Base-by-base conservation (phyloP, 2,329 filamentous ascomycete species). In the Orbilia javanica region DNA sequence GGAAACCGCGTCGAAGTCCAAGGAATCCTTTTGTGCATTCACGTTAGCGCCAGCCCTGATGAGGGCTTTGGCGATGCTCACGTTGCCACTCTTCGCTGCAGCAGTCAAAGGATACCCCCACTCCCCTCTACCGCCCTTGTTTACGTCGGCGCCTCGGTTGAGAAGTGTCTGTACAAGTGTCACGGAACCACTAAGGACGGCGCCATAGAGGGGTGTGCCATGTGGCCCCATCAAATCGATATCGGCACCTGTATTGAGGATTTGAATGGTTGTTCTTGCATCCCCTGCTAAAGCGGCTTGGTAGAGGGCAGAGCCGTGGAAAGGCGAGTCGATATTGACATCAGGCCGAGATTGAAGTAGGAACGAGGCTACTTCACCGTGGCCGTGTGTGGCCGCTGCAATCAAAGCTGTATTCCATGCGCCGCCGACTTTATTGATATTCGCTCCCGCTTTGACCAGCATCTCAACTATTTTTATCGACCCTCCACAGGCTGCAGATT, bases 391-490 rank as follows among this genome's bases (percentile, higher is more conserved):
- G 3, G 63, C 69, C 2, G 80, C 80, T 4, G 78, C 78, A 18
- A 80, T 68, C 0, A 81, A 52, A 0, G 79, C 80, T 15, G 64
- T 79, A 25, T 80, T 69, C 67, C 80, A 77, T 27, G 27, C 10
- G 36, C 76, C 79, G 13, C 79, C 78, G 20, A 18, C 20, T 4
- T 62, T 68, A 63, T 80, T 73, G 20, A 80, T 57, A 60, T 81
- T 73, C 13, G 81, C 79, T 22, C 80, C 77, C 31, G 73, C 31
- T 25, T 69, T 57, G n/a, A 80, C 60, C 11, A 80, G 71, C 31
- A 70, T 44, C 36, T 77, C 52, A 3, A 80, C 79, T 22, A 80
- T 42, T 25, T 70, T 73, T 27, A 68, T 25, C 15, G 71, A 53
- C 11, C 79, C 79, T 8, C 57, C 39, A n/a, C 27, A 50, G 4